A percentile compares a stretch with the other conserved stretches of the same genome.
Conservation (phyloP, 2,329 filamentous ascomycete species). For the Penicillium glabrum region DNA sequence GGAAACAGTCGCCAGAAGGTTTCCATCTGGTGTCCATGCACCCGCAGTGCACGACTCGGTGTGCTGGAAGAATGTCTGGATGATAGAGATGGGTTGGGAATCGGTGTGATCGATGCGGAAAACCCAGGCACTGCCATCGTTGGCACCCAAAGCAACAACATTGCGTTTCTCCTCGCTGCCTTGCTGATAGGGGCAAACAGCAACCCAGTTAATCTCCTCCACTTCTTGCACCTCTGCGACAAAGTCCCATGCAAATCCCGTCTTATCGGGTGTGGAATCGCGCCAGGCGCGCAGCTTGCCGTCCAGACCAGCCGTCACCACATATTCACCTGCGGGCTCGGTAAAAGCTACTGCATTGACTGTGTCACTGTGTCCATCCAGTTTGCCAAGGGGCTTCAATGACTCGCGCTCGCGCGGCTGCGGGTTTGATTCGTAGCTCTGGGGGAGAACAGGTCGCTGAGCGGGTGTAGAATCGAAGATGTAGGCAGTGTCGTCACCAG, state of each 20-base stretch:
- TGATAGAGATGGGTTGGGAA: slow-evolving; percentile 68
- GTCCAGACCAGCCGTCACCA: slow-evolving; percentile 85
- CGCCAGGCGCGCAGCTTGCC: slow-evolving; percentile 75
- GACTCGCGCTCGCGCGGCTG: slow-evolving; percentile 59
- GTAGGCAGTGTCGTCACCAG: slow-evolving; percentile 82
- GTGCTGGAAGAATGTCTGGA: slow-evolving; percentile 91
- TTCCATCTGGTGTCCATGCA: slow-evolving; percentile 84
- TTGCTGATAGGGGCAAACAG: slow-evolving; percentile 66
- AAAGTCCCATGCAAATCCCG: slow-evolving; percentile 61
- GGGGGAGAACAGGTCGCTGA: slow-evolving; percentile 67
- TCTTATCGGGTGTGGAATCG: slow-evolving; percentile 46
- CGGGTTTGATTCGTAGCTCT: slow-evolving; percentile 70
- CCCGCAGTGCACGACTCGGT: slow-evolving; percentile 84
- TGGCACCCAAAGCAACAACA: slow-evolving; percentile 81
- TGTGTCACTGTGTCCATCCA: slow-evolving; percentile 90
- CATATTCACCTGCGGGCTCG: slow-evolving; percentile 75
- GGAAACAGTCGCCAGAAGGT: slow-evolving; percentile 80
- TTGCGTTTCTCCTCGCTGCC: slow-evolving; percentile 63
- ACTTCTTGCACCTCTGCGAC: slow-evolving; percentile 83
- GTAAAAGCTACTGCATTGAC: slow-evolving; percentile 87
- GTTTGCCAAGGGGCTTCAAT: slow-evolving; percentile 66
- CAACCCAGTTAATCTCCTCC: slow-evolving; percentile 91
- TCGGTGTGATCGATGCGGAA: slow-evolving; percentile 77
- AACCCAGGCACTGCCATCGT: slow-evolving; percentile 92
- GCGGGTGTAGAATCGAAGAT: slow-evolving; percentile 73